These are phyloP conservation scores for Colletotrichum trifolii DNA, from an alignment of 2,329 filamentous ascomycete genomes.

Conservation along the genomic window DNA sequence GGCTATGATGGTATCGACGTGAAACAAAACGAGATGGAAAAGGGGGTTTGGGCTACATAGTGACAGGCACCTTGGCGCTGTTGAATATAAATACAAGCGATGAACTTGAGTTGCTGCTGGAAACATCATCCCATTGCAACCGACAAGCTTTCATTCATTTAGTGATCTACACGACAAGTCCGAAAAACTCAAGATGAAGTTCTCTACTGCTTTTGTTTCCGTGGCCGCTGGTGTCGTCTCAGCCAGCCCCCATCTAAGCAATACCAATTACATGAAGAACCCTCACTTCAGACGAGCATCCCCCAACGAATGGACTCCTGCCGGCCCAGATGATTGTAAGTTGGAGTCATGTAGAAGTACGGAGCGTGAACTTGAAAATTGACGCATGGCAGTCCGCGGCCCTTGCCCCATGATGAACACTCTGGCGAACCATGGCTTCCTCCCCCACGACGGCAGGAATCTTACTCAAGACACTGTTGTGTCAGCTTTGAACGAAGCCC, in stretches of 20 bases:
- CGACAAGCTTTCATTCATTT: constrained; percentile 13
- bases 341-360: neutral
- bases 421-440: constrained; percentile 61
- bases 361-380: neutral
- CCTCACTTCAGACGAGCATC: constrained; percentile 2
- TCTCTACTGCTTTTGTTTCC: neutral
- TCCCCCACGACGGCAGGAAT: constrained; percentile 57
- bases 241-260: constrained; percentile 5
- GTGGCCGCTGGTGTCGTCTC: constrained; percentile 1
- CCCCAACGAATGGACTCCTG: constrained; percentile 13
- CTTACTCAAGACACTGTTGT: constrained; percentile 52
- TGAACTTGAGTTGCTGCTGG: neutral
- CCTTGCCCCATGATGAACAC: constrained; percentile 65
- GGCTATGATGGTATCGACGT: constrained; percentile 2
- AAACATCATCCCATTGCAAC: neutral
- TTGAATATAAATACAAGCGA: constrained; percentile 20
- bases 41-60: neutral
- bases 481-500: constrained; percentile 49
- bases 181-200: constrained; percentile 20
- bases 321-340: constrained; percentile 23
- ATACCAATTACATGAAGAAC: constrained; percentile 16
- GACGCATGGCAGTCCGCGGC: constrained; percentile 45
- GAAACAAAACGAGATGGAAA: neutral
- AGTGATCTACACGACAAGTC: neutral
- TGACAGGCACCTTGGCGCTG: neutral